Percentiles rank a stretch among this genome's conserved stretches.
Conservation (phyloP, 192 early-diverging fungal species). For the Funneliformis geosporum region DNA sequence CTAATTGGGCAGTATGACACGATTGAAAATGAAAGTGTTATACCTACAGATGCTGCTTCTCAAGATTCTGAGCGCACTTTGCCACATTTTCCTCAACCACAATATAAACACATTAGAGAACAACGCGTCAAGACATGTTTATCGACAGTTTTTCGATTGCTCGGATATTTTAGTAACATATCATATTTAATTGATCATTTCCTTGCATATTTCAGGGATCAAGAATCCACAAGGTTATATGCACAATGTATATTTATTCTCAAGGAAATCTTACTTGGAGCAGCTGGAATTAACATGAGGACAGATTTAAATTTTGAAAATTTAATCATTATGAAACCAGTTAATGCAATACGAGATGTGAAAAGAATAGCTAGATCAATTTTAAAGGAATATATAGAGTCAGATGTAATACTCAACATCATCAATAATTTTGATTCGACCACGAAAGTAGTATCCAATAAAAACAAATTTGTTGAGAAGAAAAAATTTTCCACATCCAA, state of each 20-base stretch:
- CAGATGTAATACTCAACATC: neutral
- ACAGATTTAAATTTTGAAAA: neutral
- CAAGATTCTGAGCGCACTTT: neutral
- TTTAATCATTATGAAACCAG: neutral
- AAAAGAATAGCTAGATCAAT: conserved; percentile 29
- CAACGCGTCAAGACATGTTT: conserved; percentile 26
- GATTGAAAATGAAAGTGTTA: neutral
- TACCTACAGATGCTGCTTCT: neutral
- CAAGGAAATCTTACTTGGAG: conserved; percentile 40
- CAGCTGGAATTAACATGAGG: conserved; percentile 2
- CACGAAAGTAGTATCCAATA: neutral
- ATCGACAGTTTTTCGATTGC: conserved; percentile 32
- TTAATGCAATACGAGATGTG: conserved; percentile 20
- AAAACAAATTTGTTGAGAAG: neutral
- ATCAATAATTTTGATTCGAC: neutral
- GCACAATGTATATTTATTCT: conserved; percentile 42
- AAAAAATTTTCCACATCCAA: neutral
- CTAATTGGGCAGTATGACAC: conserved; percentile 22
- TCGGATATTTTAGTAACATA: conserved; percentile 38
- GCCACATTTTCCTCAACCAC: conserved; percentile 33
- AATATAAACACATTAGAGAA: conserved; percentile 38
- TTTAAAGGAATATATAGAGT: conserved; percentile 32
- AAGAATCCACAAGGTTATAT: conserved; percentile 12
- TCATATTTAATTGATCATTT: conserved; percentile 39
- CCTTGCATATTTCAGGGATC: conserved; percentile 33